These are phyloP conservation scores for Talaromyces sp. DNA, from an alignment of 2,329 filamentous ascomycete genomes.

Conservation along the genomic window DNA sequence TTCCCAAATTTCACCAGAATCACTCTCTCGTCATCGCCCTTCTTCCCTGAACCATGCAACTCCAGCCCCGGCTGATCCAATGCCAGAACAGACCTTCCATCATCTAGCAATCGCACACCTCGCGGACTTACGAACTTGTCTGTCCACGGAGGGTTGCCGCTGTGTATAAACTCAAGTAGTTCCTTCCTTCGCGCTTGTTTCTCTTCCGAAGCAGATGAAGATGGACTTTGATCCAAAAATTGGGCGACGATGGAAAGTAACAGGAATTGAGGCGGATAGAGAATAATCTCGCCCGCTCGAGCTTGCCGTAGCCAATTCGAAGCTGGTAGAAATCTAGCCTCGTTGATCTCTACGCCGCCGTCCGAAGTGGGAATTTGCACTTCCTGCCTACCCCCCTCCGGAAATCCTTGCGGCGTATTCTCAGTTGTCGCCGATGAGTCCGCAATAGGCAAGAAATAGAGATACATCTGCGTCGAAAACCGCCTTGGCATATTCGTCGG, in stretches of 20 bases:
- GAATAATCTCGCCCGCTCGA: constrained; percentile 63
- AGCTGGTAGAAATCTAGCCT: constrained; percentile 71
- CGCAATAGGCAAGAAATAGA: constrained; percentile 76
- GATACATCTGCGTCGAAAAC: constrained; percentile 95
- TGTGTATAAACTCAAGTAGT: constrained; percentile 49
- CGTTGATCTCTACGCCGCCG: constrained; percentile 66
- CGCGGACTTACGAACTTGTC: constrained; percentile 47
- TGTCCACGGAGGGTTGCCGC: constrained; percentile 44
- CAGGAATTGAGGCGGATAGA: constrained; percentile 84
- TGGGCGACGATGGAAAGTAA: constrained; percentile 51
- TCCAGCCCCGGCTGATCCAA: constrained; percentile 56
- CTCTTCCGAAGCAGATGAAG: constrained; percentile 22
- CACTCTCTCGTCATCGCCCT: constrained; percentile 53
- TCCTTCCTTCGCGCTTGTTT: constrained; percentile 41
- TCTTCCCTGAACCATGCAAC: constrained; percentile 47
- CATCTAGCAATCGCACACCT: constrained; percentile 37
- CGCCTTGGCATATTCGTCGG: constrained; percentile 66
- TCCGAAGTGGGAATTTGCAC: constrained; percentile 68
- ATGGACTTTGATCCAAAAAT: constrained; percentile 44
- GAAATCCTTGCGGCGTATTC: constrained; percentile 26
- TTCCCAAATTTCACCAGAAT: constrained; percentile 56
- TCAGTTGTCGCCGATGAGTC: constrained; percentile 26
- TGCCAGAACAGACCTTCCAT: constrained; percentile 51
- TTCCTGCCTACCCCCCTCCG: constrained; percentile 50
- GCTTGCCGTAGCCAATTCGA: constrained; percentile 66